Evolutionary conservation across 768 basidiomycete species (phyloP).

Genomic region (Naganishia vaughanmartiniae): DNA sequence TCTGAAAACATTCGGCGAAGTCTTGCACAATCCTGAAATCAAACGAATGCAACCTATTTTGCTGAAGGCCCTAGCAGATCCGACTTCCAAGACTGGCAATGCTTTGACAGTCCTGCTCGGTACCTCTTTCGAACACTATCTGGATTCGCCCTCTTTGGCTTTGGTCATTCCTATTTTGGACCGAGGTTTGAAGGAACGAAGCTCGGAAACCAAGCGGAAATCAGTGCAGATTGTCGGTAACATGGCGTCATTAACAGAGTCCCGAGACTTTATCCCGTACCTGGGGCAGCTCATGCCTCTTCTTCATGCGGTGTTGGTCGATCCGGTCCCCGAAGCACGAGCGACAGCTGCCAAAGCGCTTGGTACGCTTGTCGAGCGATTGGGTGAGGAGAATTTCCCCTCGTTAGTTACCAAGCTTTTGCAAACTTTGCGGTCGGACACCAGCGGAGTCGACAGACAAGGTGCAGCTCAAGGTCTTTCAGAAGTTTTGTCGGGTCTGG

Average conservation of each 20-base stretch:
- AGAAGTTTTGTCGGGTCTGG: slow-evolving; percentile 89
- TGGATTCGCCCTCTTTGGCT: slow-evolving; percentile 93
- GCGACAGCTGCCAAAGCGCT: slow-evolving; percentile 96
- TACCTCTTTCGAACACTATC: slow-evolving; percentile 96
- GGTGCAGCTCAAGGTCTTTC: slow-evolving; percentile 96
- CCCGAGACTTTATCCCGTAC: slow-evolving; percentile 84
- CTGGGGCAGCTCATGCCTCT: slow-evolving; percentile 82
- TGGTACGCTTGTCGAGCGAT: slow-evolving; percentile 90
- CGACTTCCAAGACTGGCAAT: slow-evolving; percentile 73
- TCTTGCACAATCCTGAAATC: slow-evolving; percentile 96
- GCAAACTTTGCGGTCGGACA: slow-evolving; percentile 83
- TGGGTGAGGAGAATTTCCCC: slow-evolving; percentile 93
- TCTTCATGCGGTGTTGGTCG: slow-evolving; percentile 86
- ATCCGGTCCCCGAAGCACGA: slow-evolving; percentile 95
- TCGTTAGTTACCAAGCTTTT: slow-evolving; percentile 87
- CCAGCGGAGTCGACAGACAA: slow-evolving; percentile 92
- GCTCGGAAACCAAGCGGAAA: slow-evolving; percentile 91
- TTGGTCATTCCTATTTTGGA: slow-evolving; percentile 95
- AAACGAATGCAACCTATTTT: slow-evolving; percentile 82
- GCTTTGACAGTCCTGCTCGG: slow-evolving; percentile 83
- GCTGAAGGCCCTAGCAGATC: slow-evolving; percentile 93
- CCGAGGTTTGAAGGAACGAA: slow-evolving; percentile 82
- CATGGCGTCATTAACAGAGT: slow-evolving; percentile 57
- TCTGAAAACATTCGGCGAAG: slow-evolving; percentile 96
- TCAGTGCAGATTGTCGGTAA: slow-evolving; percentile 98